Evolutionary conservation across 1,139 yeast species (phyloP).

Genomic region (Candida sanyaensis): DNA sequence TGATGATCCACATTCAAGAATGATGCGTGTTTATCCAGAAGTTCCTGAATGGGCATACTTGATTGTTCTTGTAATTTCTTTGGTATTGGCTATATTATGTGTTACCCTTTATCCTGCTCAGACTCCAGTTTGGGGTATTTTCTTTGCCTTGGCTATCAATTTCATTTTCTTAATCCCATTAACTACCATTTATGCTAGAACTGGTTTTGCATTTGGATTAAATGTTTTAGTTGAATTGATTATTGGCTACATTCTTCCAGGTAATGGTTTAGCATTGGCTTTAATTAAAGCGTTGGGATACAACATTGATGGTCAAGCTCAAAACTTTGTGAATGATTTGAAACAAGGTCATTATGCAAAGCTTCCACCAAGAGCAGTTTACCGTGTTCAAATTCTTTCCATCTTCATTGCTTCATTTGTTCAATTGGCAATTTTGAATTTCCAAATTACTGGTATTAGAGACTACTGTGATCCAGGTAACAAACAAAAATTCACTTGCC

Average conservation of each 20-base stretch:
- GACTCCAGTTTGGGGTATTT: slow-evolving; percentile 59
- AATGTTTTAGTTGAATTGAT: slow-evolving; percentile 61
- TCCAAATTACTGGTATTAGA: slow-evolving; percentile 42
- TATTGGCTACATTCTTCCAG: slow-evolving; percentile 63
- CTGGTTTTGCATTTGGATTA: slow-evolving; percentile 53
- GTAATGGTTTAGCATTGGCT: slow-evolving; percentile 60
- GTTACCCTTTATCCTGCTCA: slow-evolving; percentile 49
- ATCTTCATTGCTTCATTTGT: slow-evolving; percentile 44
- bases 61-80: slow-evolving; percentile 44
- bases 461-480: slow-evolving; percentile 49
- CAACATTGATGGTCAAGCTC: slow-evolving; percentile 61
- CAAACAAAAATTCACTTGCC: slow-evolving; percentile 49
- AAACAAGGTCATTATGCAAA: slow-evolving; percentile 64
- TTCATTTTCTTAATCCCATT: slow-evolving; percentile 57
- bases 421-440: slow-evolving; percentile 53
- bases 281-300: slow-evolving; percentile 58
- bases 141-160: slow-evolving; percentile 57
- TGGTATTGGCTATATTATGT: slow-evolving; percentile 51
- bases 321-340: slow-evolving; percentile 51
- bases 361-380: slow-evolving; percentile 63
- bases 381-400: slow-evolving; percentile 57
- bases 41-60: slow-evolving; percentile 66
- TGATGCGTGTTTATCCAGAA: slow-evolving; percentile 58
- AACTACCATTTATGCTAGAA: slow-evolving; percentile 33
- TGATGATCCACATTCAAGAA: slow-evolving; percentile 55